Conservation (phyloP, 176 grass and related monocot species). For the Avena atlantica region DNA sequence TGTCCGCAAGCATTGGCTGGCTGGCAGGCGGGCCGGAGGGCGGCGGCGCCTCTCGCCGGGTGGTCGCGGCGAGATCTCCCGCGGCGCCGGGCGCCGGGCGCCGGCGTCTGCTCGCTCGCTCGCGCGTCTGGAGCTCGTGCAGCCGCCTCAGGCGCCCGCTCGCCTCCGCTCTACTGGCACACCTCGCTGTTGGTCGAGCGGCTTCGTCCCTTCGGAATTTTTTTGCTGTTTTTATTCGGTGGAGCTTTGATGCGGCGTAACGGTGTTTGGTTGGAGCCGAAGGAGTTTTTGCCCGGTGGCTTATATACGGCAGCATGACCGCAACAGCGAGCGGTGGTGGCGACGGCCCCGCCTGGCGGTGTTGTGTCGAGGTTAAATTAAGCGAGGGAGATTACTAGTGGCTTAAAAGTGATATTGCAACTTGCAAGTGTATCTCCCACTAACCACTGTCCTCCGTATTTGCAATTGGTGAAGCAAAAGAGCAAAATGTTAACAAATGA, state of each 20-base stretch:
- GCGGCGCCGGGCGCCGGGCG: background rate
- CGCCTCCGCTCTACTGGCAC: background rate
- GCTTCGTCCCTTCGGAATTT: constrained; percentile 34
- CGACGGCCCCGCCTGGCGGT: constrained; percentile 16
- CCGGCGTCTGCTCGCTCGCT: background rate
- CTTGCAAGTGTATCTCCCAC: constrained; percentile 1
- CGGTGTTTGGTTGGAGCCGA: constrained; percentile 42
- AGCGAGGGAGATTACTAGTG: background rate
- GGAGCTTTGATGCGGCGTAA: constrained; percentile 45
- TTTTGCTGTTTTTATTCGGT: constrained; percentile 4
- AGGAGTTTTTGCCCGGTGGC: constrained; percentile 36
- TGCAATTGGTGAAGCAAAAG: no score
- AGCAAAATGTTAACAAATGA: no score
- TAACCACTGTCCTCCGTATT: background rate
- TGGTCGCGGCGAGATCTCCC: constrained; percentile 33
- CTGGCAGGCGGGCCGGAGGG: background rate
- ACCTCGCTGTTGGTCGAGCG: background rate
- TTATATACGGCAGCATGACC: constrained; percentile 50
- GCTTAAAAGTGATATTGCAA: background rate
- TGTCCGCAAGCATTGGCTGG: constrained; percentile 41
- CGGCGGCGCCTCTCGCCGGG: constrained; percentile 13
- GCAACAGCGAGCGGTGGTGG: constrained; percentile 42
- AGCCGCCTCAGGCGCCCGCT: constrained; percentile 15
- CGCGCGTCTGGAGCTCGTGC: constrained; percentile 17
- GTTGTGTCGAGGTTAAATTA: background rate